Evolutionary conservation across 2,329 filamentous ascomycete species (phyloP).

Genomic region (Colletotrichum agaves): DNA sequence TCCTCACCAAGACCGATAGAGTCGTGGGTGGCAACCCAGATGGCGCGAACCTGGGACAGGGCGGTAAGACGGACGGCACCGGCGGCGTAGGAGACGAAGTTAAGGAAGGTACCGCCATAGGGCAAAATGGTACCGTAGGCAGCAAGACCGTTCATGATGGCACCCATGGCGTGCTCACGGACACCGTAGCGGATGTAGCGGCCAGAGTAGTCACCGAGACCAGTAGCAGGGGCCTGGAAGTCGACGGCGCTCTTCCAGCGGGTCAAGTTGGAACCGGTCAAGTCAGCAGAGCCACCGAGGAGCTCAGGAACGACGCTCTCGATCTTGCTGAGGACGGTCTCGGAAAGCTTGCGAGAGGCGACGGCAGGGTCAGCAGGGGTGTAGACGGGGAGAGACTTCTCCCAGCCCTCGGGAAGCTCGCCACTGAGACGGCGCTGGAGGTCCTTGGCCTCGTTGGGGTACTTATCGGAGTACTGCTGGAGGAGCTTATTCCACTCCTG

Average conservation of each 20-base stretch:
- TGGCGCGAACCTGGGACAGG: slow-evolving; percentile 87
- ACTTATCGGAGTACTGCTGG: slow-evolving; percentile 83
- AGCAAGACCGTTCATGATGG: slow-evolving; percentile 93
- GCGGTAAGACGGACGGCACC: slow-evolving; percentile 95
- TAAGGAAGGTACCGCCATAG: slow-evolving; percentile 96
- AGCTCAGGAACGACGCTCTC: slow-evolving; percentile 87
- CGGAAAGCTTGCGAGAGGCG: slow-evolving; percentile 95
- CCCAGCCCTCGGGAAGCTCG: slow-evolving; percentile 94
- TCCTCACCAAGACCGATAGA: slow-evolving; percentile 99
- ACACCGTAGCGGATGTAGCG: slow-evolving; percentile 95
- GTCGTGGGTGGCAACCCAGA: slow-evolving; percentile 98
- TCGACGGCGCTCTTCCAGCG: slow-evolving; percentile 97
- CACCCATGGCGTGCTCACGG: slow-evolving; percentile 91
- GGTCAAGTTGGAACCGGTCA: slow-evolving; percentile 99
- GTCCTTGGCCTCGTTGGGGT: slow-evolving; percentile 83
- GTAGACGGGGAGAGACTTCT: slow-evolving; percentile 92
- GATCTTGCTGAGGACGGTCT: slow-evolving; percentile 91
- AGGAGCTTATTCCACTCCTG: slow-evolving; percentile 96
- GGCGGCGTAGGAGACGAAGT: slow-evolving; percentile 98
- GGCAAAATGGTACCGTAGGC: slow-evolving; percentile 96
- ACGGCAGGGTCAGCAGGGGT: slow-evolving; percentile 85
- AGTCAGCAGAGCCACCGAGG: slow-evolving; percentile 93
- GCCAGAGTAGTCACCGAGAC: slow-evolving; percentile 89
- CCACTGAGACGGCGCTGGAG: slow-evolving; percentile 82
- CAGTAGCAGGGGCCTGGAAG: slow-evolving; percentile 90